Percentiles rank a stretch among this genome's conserved stretches.
phyloP scores from a whole-genome alignment of 2,329 filamentous ascomycete genomes.

The Cercospora sojina region DNA sequence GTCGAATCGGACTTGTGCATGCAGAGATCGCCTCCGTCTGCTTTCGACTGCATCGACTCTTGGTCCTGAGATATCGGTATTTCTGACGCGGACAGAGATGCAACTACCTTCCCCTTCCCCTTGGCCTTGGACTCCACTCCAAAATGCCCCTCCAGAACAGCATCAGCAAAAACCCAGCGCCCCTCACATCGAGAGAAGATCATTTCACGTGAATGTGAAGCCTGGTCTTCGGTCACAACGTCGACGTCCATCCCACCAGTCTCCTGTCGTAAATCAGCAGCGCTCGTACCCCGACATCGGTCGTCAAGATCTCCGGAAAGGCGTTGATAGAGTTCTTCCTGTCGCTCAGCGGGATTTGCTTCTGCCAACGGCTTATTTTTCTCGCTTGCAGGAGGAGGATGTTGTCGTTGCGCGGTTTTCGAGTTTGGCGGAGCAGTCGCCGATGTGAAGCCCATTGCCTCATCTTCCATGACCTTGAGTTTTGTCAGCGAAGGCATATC shows the following conservation, averaged over 20 bases:
- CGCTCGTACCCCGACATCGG: not conserved
- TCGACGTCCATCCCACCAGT: not conserved
- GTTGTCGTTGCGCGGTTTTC: not conserved
- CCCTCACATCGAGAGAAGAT: not conserved
- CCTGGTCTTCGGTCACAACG: not conserved
- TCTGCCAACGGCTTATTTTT: not conserved
- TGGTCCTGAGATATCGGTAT: not conserved
- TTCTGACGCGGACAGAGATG: no score
- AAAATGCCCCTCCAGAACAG: not conserved
- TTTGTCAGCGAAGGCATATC: slow-evolving; percentile 2
- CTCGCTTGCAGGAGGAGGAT: not conserved
- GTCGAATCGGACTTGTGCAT: rapidly evolving
- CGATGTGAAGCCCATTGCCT: not conserved
- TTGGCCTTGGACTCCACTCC: not conserved
- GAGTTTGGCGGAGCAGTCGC: not conserved
- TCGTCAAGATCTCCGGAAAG: not conserved
- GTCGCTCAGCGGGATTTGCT: not conserved
- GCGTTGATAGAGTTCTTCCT: not conserved
- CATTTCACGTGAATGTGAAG: not conserved
- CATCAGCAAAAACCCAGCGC: not conserved
- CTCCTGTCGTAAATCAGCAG: not conserved
- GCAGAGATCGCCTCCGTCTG: not conserved
- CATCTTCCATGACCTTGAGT: not conserved
- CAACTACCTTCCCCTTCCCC: not conserved
- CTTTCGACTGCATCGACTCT: not conserved